Evolutionary conservation across 768 basidiomycete species (phyloP), one percentile per base, ranked within the genome.

Genomic region (Boletellus emodensis): DNA sequence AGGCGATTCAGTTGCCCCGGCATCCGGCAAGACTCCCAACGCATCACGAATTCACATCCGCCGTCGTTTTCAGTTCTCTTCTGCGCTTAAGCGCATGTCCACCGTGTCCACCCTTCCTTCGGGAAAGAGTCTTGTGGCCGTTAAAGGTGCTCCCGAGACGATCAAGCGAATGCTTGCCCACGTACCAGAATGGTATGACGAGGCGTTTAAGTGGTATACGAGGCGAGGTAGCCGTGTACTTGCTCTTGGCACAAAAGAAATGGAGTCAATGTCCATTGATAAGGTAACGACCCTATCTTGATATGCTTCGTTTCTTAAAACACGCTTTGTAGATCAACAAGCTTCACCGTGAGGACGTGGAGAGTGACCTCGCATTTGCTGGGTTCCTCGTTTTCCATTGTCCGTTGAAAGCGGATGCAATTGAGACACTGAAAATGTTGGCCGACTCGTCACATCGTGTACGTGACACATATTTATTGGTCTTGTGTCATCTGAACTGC

Each of bases 381-480:
- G 96, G 96, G 7, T 99, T 99, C 76, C 75, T 99, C 52, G 93
- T 99, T 18, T 99, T 99, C 83, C 94, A 97, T 63, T 98, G 94
- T 64, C 96, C 96, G 3, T 80, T 99, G 56, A 99, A 99, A 70
- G 69, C 82, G 14, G 96, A 99, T 66, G 96, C 96, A 2, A 77
- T 98, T 11, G 83, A 87, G 53, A 81, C 90, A 0, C 77, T 99
- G 51, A 92, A 89, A 69, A 95, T 95, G 91, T 75, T 99, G 46
- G 85, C 87, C 3, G 95, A 98, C 63, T 92, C 95, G 8, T 96
- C 94, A 0, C 96, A 99, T 70, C 82, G 96, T 35, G 94, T 96
- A 73, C 44, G 90, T 79, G 8, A 47, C 35, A 39, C 37, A 9
- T 32, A 15, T 26, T 6, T 11, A 6, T 26, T 18, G 35, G 3